These are phyloP conservation scores for Camellia oleifera DNA, from an alignment of 179 eudicot genomes.

Conservation along the genomic window DNA sequence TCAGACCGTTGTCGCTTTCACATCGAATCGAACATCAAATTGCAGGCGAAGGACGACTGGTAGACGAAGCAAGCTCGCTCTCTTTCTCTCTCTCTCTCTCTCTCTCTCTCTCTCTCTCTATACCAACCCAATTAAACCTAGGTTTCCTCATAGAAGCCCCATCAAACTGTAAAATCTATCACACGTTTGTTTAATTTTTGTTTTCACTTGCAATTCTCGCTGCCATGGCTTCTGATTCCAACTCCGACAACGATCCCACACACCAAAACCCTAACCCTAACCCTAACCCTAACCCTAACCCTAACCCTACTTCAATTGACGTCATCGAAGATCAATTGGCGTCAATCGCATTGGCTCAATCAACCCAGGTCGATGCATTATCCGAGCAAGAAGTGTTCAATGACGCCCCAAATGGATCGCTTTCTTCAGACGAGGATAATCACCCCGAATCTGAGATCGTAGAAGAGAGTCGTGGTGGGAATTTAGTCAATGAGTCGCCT, in stretches of 20 bases:
- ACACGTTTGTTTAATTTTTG: not conserved
- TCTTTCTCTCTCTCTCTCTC: not conserved
- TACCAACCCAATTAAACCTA: not conserved
- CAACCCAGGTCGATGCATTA: slow-evolving; percentile 4
- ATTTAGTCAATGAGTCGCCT: not conserved
- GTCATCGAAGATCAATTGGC: slow-evolving; percentile 49
- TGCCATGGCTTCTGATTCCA: slow-evolving; percentile 50
- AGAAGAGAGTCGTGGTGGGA: slow-evolving; percentile 7
- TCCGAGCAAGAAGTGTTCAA: slow-evolving; percentile 13
- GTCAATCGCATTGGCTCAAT: slow-evolving; percentile 33
- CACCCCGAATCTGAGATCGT: slow-evolving; percentile 8
- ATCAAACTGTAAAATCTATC: not conserved
- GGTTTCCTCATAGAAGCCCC: not conserved
- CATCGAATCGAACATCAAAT: not conserved
- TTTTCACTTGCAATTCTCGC: not conserved
- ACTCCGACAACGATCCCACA: slow-evolving; percentile 33
- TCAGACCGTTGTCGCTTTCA: slow-evolving; percentile 12
- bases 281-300: slow-evolving; percentile 34
- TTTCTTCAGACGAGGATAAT: slow-evolving; percentile 19
- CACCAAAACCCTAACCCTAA: slow-evolving; percentile 30
- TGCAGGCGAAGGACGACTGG: slow-evolving; percentile 19
- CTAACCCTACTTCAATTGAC: slow-evolving; percentile 34
- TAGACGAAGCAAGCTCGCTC: not conserved
- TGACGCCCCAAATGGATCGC: slow-evolving; percentile 20
- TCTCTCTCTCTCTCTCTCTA: slow-evolving; percentile 7